A percentile compares a stretch with the other conserved stretches of the same genome.
Evolutionary conservation across 805 yeast species (phyloP).

Genomic region (Debaryomyces castellii): DNA sequence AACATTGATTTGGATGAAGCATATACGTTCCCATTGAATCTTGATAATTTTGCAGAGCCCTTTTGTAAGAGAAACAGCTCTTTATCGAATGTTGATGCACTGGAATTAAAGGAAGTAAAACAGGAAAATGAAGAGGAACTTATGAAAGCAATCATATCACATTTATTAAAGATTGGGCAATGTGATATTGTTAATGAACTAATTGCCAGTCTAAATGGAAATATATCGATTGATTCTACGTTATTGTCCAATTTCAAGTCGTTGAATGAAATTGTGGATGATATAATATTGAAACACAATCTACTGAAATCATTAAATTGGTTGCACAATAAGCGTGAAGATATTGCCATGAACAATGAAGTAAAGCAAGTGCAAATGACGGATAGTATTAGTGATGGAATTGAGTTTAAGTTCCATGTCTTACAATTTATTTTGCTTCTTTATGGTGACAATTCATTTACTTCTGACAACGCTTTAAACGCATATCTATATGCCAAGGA

Average conservation of each 20-base stretch:
- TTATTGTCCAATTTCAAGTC: conserved; percentile 25
- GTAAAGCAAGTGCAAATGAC: neutral
- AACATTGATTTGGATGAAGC: conserved; percentile 39
- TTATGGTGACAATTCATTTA: conserved; percentile 15
- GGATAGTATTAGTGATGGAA: conserved; percentile 14
- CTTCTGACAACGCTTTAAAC: conserved; percentile 22
- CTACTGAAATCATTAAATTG: conserved; percentile 30
- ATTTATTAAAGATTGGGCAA: conserved; percentile 40
- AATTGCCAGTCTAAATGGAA: conserved; percentile 17
- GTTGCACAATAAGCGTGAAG: conserved; percentile 26
- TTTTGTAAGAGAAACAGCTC: conserved; percentile 3
- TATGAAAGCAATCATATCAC: conserved; percentile 36
- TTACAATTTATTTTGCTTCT: conserved; percentile 35
- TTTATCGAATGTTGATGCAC: conserved; percentile 3
- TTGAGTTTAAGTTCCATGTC: conserved; percentile 43
- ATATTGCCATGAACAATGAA: conserved; percentile 1
- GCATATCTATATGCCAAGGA: conserved; percentile 40
- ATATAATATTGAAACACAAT: conserved; percentile 31
- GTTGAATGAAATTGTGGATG: conserved; percentile 34
- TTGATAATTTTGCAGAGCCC: conserved; percentile 25
- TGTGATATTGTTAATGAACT: conserved; percentile 33
- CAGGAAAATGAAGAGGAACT: conserved; percentile 29
- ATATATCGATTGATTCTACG: conserved; percentile 19
- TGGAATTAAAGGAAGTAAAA: conserved; percentile 11
- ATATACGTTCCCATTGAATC: conserved; percentile 36